phyloP scores from a whole-genome alignment of 2,329 filamentous ascomycete species.

The Talaromyces rugulosus region DNA sequence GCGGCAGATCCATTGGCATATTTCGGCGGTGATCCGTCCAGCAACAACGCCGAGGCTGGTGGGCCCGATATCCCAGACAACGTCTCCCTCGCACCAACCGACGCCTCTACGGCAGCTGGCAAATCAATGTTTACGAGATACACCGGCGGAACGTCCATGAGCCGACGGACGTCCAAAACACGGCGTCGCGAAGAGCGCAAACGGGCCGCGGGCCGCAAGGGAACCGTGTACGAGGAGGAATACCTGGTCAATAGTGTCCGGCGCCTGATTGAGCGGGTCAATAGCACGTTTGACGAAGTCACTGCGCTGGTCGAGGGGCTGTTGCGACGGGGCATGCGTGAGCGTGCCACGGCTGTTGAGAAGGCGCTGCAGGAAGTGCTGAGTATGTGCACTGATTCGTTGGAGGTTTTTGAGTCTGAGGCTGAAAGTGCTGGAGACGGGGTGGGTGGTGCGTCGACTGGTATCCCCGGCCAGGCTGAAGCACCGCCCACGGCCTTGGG shows the following conservation, averaged over 20 bases:
- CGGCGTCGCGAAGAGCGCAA: slow-evolving; percentile 89
- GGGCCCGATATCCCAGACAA: slow-evolving; percentile 77
- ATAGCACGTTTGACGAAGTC: slow-evolving; percentile 67
- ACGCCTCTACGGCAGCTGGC: slow-evolving; percentile 69
- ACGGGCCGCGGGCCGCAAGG: slow-evolving; percentile 88
- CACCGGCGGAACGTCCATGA: slow-evolving; percentile 62
- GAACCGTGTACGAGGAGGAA: slow-evolving; percentile 96
- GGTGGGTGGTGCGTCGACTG: background rate
- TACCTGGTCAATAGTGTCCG: slow-evolving; percentile 87
- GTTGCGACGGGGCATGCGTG: slow-evolving; percentile 76
- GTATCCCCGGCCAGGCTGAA: background rate
- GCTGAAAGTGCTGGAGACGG: slow-evolving; percentile 16
- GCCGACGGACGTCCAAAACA: slow-evolving; percentile 78
- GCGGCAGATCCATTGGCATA: slow-evolving; percentile 81
- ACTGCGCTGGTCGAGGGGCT: slow-evolving; percentile 71
- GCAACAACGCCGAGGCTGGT: slow-evolving; percentile 51
- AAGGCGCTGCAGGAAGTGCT: slow-evolving; percentile 69
- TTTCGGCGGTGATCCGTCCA: slow-evolving; percentile 69
- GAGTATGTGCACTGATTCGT: slow-evolving; percentile 61
- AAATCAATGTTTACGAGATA: slow-evolving; percentile 92
- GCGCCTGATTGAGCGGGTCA: slow-evolving; percentile 77
- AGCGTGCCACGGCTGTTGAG: slow-evolving; percentile 76
- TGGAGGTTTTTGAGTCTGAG: slow-evolving; percentile 64
- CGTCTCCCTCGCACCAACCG: slow-evolving; percentile 82
- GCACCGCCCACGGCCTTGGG: slow-evolving; percentile 16